Base-by-base conservation (phyloP, 2,329 filamentous ascomycete species). In the Shiraia sp. region DNA sequence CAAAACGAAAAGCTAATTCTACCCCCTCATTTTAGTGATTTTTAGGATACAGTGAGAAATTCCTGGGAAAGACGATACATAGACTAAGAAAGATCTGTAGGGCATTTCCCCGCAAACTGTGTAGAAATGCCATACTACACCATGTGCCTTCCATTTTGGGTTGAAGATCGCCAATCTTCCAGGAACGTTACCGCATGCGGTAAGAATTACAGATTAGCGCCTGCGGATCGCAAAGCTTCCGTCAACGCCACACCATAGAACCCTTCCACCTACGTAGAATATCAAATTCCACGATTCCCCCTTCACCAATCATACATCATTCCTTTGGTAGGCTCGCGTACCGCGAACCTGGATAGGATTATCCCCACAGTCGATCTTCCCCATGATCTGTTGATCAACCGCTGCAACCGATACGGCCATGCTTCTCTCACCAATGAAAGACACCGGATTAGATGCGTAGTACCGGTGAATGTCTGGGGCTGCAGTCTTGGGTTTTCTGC, bases 361-460 rank as follows among this genome's bases (percentile, higher is more conserved):
- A 4, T 22, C 8, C 19, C 4, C 19, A 22, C 19, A 5, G 32
- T 42, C 32, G 39, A 42, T 42, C 39, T 15, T 25, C 28, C 22
- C 27, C n/a, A 17, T 16, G 14, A 27, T 35, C n/a, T 25, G 39
- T 36, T 32, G 31, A 35, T 41, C 39, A 36, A 8, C 15, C 15
- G 13, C 40, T 37, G 16, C 28, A 22, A 23, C 19, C 12, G 10
- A 36, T 24, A 17, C 23, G 34, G n/a, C 7, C 10, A 12, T 9
- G 5, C 3, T 10, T 32, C 13, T 15, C 25, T 16, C 15, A 30
- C 33, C 34, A 43, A 43, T 37, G 7, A 32, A 3, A 27, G n/a
- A 19, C 4, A 9, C 12, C 40, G 25, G 34, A 30, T 24, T 43
- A 10, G 7, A 32, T 23, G 23, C 19, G n/a, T 12, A n/a, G 26